Conservation (phyloP, 2,329 filamentous ascomycete species). For the Shiraia bambusicola region DNA sequence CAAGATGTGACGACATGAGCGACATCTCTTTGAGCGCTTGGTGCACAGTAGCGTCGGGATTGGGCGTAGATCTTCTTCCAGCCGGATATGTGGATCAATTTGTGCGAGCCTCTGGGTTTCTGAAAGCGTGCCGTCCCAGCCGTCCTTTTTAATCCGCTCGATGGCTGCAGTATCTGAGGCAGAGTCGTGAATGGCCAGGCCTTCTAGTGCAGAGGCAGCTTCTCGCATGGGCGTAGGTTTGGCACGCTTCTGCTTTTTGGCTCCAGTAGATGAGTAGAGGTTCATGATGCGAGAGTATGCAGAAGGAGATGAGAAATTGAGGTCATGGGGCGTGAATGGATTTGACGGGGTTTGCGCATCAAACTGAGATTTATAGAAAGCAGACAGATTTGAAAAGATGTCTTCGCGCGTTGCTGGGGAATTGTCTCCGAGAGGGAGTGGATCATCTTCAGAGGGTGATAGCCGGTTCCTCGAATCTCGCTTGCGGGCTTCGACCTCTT, state of each 20-base stretch:
- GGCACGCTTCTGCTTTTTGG: constrained; percentile 60
- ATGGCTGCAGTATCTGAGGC: constrained; percentile 63
- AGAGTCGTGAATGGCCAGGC: constrained; percentile 63
- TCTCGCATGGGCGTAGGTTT: constrained; percentile 79
- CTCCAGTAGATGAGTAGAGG: constrained; percentile 65
- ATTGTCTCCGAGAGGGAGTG: constrained; percentile 10
- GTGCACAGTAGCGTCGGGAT: constrained; percentile 81
- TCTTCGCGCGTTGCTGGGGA: constrained; percentile 61
- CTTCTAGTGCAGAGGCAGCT: constrained; percentile 69
- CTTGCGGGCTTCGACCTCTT: constrained; percentile 28
- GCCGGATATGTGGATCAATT: constrained; percentile 56
- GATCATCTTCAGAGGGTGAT: constrained; percentile 20
- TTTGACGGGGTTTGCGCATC: constrained; percentile 56
- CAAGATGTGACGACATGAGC: constrained; percentile 89
- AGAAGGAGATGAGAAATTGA: constrained; percentile 70
- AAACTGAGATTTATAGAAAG: constrained; percentile 81
- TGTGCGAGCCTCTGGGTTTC: constrained; percentile 55
- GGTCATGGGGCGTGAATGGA: constrained; percentile 46
- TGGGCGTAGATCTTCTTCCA: constrained; percentile 75
- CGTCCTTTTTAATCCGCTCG: constrained; percentile 56
- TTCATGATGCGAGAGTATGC: constrained; percentile 88
- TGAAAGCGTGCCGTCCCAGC: constrained; percentile 65
- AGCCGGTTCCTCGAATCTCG: constrained; percentile 18
- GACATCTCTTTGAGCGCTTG: constrained; percentile 91
- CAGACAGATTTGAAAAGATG: constrained; percentile 71